Evolutionary conservation across 1,284 basidiomycete species (phyloP).

Genomic region (Puccinia horiana): DNA sequence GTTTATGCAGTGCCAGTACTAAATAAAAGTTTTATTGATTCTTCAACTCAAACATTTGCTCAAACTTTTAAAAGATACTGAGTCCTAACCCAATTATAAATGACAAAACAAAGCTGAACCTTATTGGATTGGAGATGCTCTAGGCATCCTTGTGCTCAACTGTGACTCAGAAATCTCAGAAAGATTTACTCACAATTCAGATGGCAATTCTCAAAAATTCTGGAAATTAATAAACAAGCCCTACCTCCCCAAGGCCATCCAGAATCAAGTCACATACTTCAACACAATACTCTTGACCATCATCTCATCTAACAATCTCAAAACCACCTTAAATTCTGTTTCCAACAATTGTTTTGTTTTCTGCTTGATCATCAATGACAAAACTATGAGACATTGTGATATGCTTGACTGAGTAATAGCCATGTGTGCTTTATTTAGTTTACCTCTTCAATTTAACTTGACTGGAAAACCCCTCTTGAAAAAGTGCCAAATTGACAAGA

Average conservation of each 20-base stretch:
- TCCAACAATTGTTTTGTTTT: neutral
- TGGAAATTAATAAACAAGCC: neutral
- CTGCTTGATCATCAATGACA: constrained; percentile 10
- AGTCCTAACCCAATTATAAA: no score
- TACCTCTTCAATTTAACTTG: no score
- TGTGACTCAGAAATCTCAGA: neutral
- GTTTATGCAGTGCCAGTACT: no score
- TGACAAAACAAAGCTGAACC: no score
- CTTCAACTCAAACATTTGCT: neutral
- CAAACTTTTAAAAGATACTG: neutral
- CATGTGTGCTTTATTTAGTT: no score
- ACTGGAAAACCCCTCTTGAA: no score
- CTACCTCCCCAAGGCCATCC: constrained; percentile 13
- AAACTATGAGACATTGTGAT: neutral
- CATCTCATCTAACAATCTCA: neutral
- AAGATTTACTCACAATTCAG: neutral
- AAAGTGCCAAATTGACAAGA: no score
- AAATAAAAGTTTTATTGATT: no score
- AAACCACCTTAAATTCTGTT: neutral
- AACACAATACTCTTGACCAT: neutral
- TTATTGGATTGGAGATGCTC: no score
- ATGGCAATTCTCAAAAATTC: neutral
- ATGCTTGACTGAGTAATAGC: neutral
- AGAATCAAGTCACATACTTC: constrained; percentile 3
- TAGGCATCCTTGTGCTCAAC: no score